Percentiles rank a stretch among this genome's conserved stretches.
phyloP scores from a whole-genome alignment of 1,139 yeast genomes.

The Yamadazyma sp. region DNA sequence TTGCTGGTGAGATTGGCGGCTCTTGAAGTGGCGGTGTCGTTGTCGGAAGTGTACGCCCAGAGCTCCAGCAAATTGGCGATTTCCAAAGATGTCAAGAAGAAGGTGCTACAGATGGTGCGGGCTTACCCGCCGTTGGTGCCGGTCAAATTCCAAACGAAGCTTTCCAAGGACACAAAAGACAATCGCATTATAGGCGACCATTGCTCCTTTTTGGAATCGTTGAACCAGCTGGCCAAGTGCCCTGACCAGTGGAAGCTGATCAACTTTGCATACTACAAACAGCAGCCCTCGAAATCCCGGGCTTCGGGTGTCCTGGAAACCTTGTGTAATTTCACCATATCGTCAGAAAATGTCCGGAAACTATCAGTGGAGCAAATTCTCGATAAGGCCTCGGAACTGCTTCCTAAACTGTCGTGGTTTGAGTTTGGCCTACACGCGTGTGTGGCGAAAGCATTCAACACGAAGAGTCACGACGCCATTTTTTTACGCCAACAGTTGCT shows the following conservation, averaged over 20 bases:
- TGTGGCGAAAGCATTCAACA: constrained; percentile 71
- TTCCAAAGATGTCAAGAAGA: constrained; percentile 42
- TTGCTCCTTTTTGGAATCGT: constrained; percentile 54
- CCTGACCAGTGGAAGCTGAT: constrained; percentile 61
- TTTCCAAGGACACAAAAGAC: not conserved
- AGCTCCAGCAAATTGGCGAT: constrained; percentile 42
- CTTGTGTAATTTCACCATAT: constrained; percentile 42
- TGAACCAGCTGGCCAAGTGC: constrained; percentile 43
- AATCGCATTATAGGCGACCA: constrained; percentile 43
- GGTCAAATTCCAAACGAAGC: constrained; percentile 9
- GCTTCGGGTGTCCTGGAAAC: constrained; percentile 31
- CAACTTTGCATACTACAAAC: constrained; percentile 54
- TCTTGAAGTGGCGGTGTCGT: constrained; percentile 58
- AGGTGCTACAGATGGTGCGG: constrained; percentile 52
- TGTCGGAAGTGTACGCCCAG: constrained; percentile 56
- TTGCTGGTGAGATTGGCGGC: constrained; percentile 62
- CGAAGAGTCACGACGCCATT: constrained; percentile 53
- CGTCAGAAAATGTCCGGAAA: constrained; percentile 50
- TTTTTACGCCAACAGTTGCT: constrained; percentile 59
- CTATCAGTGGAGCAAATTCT: constrained; percentile 62
- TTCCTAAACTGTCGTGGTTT: constrained; percentile 66
- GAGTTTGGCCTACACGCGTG: constrained; percentile 63
- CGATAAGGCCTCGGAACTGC: constrained; percentile 54
- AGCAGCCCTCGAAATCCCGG: constrained; percentile 3
- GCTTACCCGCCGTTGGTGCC: constrained; percentile 55